Evolutionary conservation across 805 yeast genomes (phyloP).

Genomic region (Cyberlindnera subsufficiens): DNA sequence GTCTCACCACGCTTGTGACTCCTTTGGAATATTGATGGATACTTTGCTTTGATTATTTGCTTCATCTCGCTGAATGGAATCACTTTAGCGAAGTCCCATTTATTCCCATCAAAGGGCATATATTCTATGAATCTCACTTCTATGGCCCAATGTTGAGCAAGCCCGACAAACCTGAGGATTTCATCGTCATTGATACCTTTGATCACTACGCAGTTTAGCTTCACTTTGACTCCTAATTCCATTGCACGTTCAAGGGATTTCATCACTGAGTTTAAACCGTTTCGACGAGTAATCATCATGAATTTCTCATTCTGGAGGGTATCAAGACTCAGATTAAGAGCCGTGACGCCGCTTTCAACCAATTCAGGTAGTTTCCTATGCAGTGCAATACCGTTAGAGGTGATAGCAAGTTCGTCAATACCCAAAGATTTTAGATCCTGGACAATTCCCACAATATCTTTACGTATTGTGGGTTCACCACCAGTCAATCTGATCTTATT

Average conservation of each 20-base stretch:
- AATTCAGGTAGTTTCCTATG: constrained; percentile 41
- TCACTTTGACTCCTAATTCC: constrained; percentile 37
- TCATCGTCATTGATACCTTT: constrained; percentile 47
- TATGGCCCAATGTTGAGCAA: constrained; percentile 32
- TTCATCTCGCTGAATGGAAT: constrained; percentile 40
- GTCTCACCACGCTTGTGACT: constrained; percentile 39
- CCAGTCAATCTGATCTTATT: constrained; percentile 47
- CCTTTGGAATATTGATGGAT: constrained; percentile 24
- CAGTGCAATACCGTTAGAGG: constrained; percentile 47
- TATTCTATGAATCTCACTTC: constrained; percentile 52
- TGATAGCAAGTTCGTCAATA: constrained; percentile 42
- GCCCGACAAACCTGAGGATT: constrained; percentile 38
- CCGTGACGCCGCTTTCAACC: constrained; percentile 36
- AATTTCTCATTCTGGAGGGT: constrained; percentile 48
- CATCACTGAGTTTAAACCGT: constrained; percentile 41
- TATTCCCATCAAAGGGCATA: constrained; percentile 55
- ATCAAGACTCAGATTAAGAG: constrained; percentile 43
- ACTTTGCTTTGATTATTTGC: constrained; percentile 24
- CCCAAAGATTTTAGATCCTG: constrained; percentile 32
- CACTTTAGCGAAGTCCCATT: constrained; percentile 42
- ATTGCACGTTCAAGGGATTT: constrained; percentile 39
- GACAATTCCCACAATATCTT: constrained; percentile 41
- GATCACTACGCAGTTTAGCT: constrained; percentile 46
- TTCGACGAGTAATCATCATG: constrained; percentile 41
- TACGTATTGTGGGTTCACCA: constrained; percentile 51